A percentile compares a stretch with the other conserved stretches of the same genome.
Conservation (phyloP, 2,329 filamentous ascomycete genomes). For the Diaporthe sp. region DNA sequence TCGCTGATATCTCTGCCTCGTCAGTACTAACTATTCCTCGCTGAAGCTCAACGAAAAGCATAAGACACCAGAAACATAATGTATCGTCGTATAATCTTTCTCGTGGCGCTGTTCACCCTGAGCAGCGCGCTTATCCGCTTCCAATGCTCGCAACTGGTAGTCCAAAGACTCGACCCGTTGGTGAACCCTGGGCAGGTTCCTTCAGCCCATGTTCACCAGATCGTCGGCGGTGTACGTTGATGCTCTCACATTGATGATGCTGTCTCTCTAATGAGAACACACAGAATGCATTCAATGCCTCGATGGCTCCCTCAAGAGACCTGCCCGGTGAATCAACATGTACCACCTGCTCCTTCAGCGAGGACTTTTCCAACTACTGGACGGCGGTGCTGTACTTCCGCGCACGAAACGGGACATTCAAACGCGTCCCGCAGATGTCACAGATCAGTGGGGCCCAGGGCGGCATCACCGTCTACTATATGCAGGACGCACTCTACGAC, state of each 20-base stretch:
- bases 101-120: constrained; percentile 6
- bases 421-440: constrained; percentile 30
- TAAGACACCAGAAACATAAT: background rate
- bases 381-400: constrained; percentile 30
- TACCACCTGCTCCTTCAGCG: constrained; percentile 33
- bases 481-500: constrained; percentile 26
- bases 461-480: constrained; percentile 53
- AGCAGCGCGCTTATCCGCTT: constrained; percentile 39
- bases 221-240: constrained; percentile 54
- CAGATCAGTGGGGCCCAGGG: constrained; percentile 58
- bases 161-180: constrained; percentile 49
- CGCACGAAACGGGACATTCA: constrained; percentile 29
- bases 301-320: constrained; percentile 45
- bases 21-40: background rate
- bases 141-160: constrained; percentile 62
- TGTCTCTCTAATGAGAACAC: background rate
- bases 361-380: constrained; percentile 34
- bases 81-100: background rate
- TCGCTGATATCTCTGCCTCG: background rate
- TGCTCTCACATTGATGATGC: background rate
- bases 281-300: constrained; percentile 50
- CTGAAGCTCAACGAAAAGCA: background rate
- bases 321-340: constrained; percentile 46
- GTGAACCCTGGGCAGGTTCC: constrained; percentile 55
- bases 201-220: constrained; percentile 64